Conservation (phyloP, 805 yeast species). For the Metschnikowia lochheadii region DNA sequence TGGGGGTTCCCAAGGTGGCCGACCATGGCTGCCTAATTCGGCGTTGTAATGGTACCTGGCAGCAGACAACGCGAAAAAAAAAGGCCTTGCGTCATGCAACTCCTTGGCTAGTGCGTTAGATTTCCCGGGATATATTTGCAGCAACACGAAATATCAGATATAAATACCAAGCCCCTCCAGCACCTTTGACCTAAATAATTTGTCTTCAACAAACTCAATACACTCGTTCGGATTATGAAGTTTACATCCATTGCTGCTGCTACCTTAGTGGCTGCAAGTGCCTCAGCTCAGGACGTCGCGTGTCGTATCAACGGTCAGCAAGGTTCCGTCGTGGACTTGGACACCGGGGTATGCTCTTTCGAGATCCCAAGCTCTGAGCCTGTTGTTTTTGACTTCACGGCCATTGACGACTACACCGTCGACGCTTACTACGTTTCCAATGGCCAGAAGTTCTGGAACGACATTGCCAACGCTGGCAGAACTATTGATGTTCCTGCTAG, state of each 20-base stretch:
- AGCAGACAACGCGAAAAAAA: constrained; percentile 1
- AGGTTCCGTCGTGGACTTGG: constrained; percentile 36
- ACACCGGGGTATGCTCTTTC: constrained; percentile 39
- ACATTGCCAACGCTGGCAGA: constrained; percentile 31
- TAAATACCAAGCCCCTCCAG: background rate
- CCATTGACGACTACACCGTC: constrained; percentile 29
- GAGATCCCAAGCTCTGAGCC: constrained; percentile 28
- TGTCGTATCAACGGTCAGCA: constrained; percentile 34
- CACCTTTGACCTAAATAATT: background rate
- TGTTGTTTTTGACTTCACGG: constrained; percentile 22
- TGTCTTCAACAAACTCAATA: background rate
- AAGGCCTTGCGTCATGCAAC: background rate
- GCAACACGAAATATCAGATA: background rate
- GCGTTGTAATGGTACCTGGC: background rate
- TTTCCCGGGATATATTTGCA: background rate
- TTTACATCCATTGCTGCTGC: constrained; percentile 20
- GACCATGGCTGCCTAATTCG: background rate
- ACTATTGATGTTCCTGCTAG: constrained; percentile 31
- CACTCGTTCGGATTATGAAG: constrained; percentile 18
- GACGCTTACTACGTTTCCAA: constrained; percentile 32
- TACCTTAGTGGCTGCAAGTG: constrained; percentile 18
- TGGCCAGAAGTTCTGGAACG: constrained; percentile 28
- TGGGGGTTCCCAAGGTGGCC: background rate
- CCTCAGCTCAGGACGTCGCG: constrained; percentile 32
- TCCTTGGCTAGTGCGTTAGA: background rate